Evolutionary conservation across 176 grass and related monocot genomes (phyloP).

Genomic region (Carex scoparia): DNA sequence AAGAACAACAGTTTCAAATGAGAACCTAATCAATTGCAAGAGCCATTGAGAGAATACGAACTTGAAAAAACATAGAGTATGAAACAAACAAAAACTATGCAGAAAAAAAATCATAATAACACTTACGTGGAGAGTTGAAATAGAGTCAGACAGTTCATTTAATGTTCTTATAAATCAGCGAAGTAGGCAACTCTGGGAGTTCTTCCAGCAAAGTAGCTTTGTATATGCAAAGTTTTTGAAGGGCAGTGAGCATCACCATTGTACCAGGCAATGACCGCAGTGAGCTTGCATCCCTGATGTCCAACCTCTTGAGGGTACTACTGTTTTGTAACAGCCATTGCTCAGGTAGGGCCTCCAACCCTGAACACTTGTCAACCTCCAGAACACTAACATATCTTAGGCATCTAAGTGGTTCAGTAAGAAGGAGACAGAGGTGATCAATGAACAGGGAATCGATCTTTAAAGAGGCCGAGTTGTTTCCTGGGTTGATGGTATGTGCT

Average conservation of each 20-base stretch:
- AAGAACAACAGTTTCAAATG: no score
- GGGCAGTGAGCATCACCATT: not conserved
- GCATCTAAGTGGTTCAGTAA: conserved; percentile 24
- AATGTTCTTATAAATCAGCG: not conserved
- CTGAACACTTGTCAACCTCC: not conserved
- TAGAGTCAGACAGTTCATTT: no score
- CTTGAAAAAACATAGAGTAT: no score
- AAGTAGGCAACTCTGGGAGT: conserved; percentile 25
- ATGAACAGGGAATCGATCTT: conserved; percentile 17
- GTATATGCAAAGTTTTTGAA: not conserved
- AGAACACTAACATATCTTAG: conserved; percentile 25
- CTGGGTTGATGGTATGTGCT: not conserved
- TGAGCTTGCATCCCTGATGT: conserved; percentile 3
- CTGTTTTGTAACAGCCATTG: conserved; percentile 37
- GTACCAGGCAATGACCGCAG: conserved; percentile 25
- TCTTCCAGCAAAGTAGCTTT: conserved; percentile 9
- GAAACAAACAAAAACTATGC: no score
- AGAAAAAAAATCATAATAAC: no score
- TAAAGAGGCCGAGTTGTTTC: conserved; percentile 5
- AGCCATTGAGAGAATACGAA: no score
- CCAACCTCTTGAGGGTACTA: not conserved
- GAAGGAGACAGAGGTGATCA: conserved; percentile 26
- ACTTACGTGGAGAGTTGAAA: no score
- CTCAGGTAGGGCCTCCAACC: conserved; percentile 29
- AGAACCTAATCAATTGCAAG: no score